phyloP scores from a whole-genome alignment of 225 moss, liverwort and hornwort species.

The Rhytidiadelphus loreus region DNA sequence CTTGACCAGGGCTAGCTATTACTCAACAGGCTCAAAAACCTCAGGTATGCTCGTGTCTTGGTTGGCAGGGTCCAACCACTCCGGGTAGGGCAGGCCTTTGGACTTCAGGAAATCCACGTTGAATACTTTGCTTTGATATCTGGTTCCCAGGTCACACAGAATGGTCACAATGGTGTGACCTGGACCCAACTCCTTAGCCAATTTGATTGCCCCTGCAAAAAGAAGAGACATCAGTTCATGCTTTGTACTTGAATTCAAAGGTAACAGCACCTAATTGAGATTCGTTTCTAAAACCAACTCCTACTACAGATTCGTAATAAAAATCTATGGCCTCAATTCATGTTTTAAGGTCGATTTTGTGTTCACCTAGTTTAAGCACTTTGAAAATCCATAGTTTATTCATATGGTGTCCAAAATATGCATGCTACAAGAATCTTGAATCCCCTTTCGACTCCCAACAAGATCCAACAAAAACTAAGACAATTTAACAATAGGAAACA shows the following conservation, averaged over 20 bases:
- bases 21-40: slow-evolving; percentile 60
- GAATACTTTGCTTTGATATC: slow-evolving; percentile 76
- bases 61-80: slow-evolving; percentile 62
- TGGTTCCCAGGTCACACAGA: slow-evolving; percentile 78
- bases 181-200: slow-evolving; percentile 87
- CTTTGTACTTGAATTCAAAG: background rate
- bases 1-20: background rate
- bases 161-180: slow-evolving; percentile 94
- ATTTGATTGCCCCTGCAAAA: slow-evolving; percentile 69
- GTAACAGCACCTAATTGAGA: too few relatives aligned
- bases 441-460: background rate
- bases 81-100: slow-evolving; percentile 71
- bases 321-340: background rate
- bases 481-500: background rate
- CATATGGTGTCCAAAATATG: background rate
- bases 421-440: background rate
- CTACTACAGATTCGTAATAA: background rate
- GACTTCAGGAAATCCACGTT: slow-evolving; percentile 84
- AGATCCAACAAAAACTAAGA: background rate
- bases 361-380: background rate
- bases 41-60: slow-evolving; percentile 53
- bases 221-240: background rate
- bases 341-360: background rate
- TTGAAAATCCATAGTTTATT: background rate
- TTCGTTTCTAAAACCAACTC: background rate